Evolutionary conservation across 176 grass and related monocot genomes (phyloP), one percentile per base, ranked within the genome.

Genomic region (Hyparrhenia diplandra): DNA sequence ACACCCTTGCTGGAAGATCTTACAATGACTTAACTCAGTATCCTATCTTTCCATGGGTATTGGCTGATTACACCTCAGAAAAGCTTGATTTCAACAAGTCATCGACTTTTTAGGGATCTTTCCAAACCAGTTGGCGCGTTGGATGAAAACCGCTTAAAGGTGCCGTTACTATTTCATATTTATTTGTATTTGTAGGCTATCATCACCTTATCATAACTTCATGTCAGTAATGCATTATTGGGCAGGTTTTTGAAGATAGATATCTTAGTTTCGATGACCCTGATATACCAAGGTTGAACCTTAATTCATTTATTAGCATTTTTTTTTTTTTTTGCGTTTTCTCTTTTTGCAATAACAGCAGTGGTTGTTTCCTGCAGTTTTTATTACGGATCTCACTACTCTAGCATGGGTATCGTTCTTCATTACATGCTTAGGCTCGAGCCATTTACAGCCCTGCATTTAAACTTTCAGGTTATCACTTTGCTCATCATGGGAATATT

Each of bases 381-480:
- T 81, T 98, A 98, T 80, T 98, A 94, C 45, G 95, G 92, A 92
- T 98, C 95, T 16, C 92, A 98, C 76, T 98, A 98, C 89, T 98
- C 95, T 78, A 98, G 95, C 80, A 94, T 98, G 95, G 95, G 95
- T 31, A 98, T 94, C 70, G 92, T 94, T 80, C 92, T 98, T 61
- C 92, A 98, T 87, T 98, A 95, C 80, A 78, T 98, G 80, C 86
- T 98, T 66, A 92, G 95, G 78, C 90, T 98, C 27, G 87, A 89
- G 36, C 87, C 87, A 59, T 89, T 85, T 77, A 85, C 87, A 45
- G 45, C 90, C 77, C 78, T 89, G 29, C 78, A 89, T 39, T 83
- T 73, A 37, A 85, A 76, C 42, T 83, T 89, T 77, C 87, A 89
- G 87, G 87, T 89, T 64, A 36, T 39, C 36, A 52, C 40, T 74